Evolutionary conservation across 2,329 filamentous ascomycete genomes (phyloP), one percentile per base, ranked within the genome.

Genomic region (Parascedosporium putredinis): DNA sequence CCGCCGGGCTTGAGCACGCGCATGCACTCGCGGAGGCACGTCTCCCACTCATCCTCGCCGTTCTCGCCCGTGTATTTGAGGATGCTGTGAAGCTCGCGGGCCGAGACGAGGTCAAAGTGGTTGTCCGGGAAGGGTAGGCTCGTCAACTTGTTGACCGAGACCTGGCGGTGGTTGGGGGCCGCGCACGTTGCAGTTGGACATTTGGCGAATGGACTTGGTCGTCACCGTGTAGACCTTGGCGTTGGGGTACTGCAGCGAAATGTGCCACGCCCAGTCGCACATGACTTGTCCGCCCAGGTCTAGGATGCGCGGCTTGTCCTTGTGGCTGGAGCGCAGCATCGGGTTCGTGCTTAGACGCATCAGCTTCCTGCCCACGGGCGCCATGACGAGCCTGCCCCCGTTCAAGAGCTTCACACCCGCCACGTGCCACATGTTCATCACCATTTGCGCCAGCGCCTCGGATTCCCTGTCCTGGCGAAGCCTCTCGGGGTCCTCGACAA

Each of bases 211-310:
- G 7, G 81, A 68, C 65, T 86, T 85, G 55, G 84, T 88, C 33
- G 85, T 86, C 50, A 91, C 88, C 0, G 91, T 96, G 69, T 90
- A 94, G 49, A 96, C 80, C 63, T 88, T 89, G 51, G 86, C 78
- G 62, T 88, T 84, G 16, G 87, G 88, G 65, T 90, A 93, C 63
- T 91, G 84, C 45, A 86, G 75, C 1, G 93, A 89, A 51, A 88
- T 86, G 62, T 93, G 83, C 93, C 93, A 98, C 20, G 87, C 91
- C 93, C 93, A 98, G 65, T 95, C 89, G 62, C 88, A 91, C 12
- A 86, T 81, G 0, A 84, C 76, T 61, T 91, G 83, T 42, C 90
- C 90, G 45, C 87, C 89, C 29, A 96, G 81, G 62, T 97, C 91
- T 23, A 97, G 77, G 51, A 96, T 84, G 29, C 85, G 74, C 3